Evolutionary conservation across 2,329 filamentous ascomycete species (phyloP).

Genomic region (Colletotrichum sp.): DNA sequence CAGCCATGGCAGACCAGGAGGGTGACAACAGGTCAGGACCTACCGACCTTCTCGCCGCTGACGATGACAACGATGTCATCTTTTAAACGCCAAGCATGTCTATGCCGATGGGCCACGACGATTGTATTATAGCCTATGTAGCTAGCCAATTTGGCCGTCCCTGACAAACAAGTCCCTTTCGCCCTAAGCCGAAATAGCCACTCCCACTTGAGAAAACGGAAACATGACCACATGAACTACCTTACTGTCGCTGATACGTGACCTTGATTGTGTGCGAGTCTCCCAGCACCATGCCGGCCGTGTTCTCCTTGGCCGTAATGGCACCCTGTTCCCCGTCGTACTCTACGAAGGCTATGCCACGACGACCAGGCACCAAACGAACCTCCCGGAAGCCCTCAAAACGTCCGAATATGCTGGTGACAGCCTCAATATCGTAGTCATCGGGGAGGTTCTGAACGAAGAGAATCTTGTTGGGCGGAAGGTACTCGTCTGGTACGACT

Average conservation of each 20-base stretch:
- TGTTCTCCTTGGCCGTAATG: constrained; percentile 92
- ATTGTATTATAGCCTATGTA: background rate
- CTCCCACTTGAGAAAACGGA: background rate
- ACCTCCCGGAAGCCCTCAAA: constrained; percentile 97
- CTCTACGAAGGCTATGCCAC: constrained; percentile 93
- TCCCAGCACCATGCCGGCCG: constrained; percentile 80
- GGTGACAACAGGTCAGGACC: constrained; percentile 46
- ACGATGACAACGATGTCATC: constrained; percentile 85
- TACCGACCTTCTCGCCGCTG: constrained; percentile 73
- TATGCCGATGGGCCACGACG: background rate
- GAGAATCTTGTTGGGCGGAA: constrained; percentile 95
- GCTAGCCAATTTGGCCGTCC: background rate
- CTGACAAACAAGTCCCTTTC: background rate
- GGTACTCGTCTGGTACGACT: constrained; percentile 94
- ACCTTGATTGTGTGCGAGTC: constrained; percentile 82
- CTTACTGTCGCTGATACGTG: constrained; percentile 88
- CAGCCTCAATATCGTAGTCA: constrained; percentile 79
- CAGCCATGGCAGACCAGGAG: constrained; percentile 37
- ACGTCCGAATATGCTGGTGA: constrained; percentile 81
- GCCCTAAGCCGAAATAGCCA: background rate
- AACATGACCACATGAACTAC: constrained; percentile 24
- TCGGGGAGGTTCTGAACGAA: constrained; percentile 93
- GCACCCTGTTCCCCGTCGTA: constrained; percentile 91
- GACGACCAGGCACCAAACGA: constrained; percentile 82
- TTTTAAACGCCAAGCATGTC: constrained; percentile 56